Conservation (phyloP, 345 rosid species). For the Geranium rotundifolium region DNA sequence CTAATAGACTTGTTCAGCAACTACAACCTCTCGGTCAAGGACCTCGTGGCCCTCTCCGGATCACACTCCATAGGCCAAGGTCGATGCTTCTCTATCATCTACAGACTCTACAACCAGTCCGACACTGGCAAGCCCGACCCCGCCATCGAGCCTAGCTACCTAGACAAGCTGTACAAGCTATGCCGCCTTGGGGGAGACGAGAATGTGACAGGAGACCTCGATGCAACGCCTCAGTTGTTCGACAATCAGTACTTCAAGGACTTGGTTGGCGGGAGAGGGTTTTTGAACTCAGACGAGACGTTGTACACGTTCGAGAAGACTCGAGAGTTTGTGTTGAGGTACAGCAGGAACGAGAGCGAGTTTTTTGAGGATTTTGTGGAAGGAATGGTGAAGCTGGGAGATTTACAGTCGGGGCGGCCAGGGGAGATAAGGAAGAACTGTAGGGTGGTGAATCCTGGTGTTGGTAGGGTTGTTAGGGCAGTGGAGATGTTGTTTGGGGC, state of each 20-base stretch:
- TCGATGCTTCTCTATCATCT: slow-evolving; percentile 78
- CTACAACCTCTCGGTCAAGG: slow-evolving; percentile 60
- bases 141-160: slow-evolving; percentile 39
- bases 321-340: slow-evolving; percentile 38
- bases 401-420: slow-evolving; percentile 52
- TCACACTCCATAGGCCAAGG: slow-evolving; percentile 87
- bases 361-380: slow-evolving; percentile 60
- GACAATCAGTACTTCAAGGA: slow-evolving; percentile 82
- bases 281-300: slow-evolving; percentile 83
- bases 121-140: slow-evolving; percentile 67
- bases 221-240: slow-evolving; percentile 52
- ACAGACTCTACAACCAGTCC: slow-evolving; percentile 86
- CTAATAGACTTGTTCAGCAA: slow-evolving; percentile 48
- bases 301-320: slow-evolving; percentile 46
- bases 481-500: slow-evolving; percentile 18
- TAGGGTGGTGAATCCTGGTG: slow-evolving; percentile 33
- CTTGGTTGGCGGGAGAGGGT: slow-evolving; percentile 72
- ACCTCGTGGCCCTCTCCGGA: slow-evolving; percentile 89
- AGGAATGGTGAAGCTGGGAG: slow-evolving; percentile 87
- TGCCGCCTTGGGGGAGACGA: slow-evolving; percentile 67
- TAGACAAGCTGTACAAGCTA: slow-evolving; percentile 43
- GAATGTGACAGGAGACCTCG: slow-evolving; percentile 58
- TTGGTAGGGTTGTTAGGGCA: slow-evolving; percentile 10
- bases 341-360: slow-evolving; percentile 33
- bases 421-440: slow-evolving; percentile 71